Evolutionary conservation across 305 asterid species (phyloP).

Genomic region (Withania somnifera): DNA sequence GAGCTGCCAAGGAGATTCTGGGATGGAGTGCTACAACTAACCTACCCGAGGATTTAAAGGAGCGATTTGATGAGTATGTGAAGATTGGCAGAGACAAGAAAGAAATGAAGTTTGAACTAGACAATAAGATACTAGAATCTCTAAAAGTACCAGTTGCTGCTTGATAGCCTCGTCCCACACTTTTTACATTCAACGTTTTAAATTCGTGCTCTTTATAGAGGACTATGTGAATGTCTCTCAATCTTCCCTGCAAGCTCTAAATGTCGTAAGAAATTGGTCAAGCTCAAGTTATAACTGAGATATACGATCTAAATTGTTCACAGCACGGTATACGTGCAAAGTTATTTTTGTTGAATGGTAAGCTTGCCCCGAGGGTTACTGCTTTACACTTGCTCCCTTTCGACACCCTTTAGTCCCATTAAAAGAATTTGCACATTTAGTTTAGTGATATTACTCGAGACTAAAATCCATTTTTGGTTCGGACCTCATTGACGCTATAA

Average conservation of each 20-base stretch:
- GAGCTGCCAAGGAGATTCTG: constrained; percentile 86
- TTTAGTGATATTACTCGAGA: too few species aligned
- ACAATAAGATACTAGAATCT: constrained; percentile 81
- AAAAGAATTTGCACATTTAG: too few species aligned
- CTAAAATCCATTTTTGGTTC: too few species aligned
- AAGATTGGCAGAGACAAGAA: constrained; percentile 95
- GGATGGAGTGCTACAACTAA: constrained; percentile 76
- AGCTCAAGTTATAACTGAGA: not conserved
- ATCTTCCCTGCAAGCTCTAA: not conserved
- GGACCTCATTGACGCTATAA: too few species aligned
- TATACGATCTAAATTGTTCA: not conserved
- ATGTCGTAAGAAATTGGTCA: not conserved
- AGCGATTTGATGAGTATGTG: constrained; percentile 67
- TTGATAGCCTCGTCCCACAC: constrained; percentile 15
- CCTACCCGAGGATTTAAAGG: constrained; percentile 73
- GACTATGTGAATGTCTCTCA: not conserved
- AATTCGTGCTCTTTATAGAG: not conserved
- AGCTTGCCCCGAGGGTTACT: too few species aligned
- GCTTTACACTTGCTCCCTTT: too few species aligned
- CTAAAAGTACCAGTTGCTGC: constrained; percentile 68
- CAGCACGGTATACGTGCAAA: too few species aligned
- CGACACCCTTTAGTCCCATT: too few species aligned
- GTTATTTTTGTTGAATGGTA: too few species aligned
- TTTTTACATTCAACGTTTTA: not conserved
- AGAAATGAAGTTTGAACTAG: constrained; percentile 54